phyloP scores from a whole-genome alignment of 495 filamentous ascomycete genomes.

The Podospora fimiseda region DNA sequence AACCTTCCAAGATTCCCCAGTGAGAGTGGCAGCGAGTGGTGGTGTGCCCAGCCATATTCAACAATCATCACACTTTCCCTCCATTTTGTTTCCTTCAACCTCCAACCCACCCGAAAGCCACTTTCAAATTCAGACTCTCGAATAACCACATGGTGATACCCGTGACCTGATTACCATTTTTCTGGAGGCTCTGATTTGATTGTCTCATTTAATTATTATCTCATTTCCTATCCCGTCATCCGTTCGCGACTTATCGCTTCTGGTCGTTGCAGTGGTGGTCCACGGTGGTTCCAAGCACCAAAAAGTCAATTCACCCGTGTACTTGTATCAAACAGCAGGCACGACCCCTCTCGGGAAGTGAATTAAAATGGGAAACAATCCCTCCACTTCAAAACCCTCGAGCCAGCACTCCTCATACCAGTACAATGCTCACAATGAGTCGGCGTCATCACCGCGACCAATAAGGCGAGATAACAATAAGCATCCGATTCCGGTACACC shows the following conservation, averaged over 20 bases:
- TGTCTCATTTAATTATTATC: not conserved
- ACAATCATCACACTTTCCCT: not conserved
- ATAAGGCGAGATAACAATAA: constrained; percentile 28
- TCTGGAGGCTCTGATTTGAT: not conserved
- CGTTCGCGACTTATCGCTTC: not conserved
- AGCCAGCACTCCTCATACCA: constrained; percentile 20
- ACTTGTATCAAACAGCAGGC: constrained; percentile 10
- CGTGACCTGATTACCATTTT: not conserved
- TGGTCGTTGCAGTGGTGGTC: not conserved
- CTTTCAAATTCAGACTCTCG: not conserved
- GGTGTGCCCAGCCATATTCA: not conserved
- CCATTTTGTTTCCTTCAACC: not conserved
- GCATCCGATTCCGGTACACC: constrained; percentile 28
- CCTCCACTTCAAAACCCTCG: constrained; percentile 25
- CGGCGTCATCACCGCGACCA: constrained; percentile 16
- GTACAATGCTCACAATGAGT: constrained; percentile 21
- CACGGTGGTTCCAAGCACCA: not conserved
- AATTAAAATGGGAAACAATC: constrained; percentile 33
- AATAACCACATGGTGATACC: not conserved
- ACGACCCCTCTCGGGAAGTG: not conserved
- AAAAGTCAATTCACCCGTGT: not conserved
- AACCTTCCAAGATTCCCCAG: not conserved
- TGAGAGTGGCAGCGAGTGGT: no score
- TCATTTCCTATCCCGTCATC: not conserved
- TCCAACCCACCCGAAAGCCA: not conserved